These are phyloP conservation scores for Middelhovenomyces tepae DNA, from an alignment of 805 yeast genomes.

Conservation along the genomic window DNA sequence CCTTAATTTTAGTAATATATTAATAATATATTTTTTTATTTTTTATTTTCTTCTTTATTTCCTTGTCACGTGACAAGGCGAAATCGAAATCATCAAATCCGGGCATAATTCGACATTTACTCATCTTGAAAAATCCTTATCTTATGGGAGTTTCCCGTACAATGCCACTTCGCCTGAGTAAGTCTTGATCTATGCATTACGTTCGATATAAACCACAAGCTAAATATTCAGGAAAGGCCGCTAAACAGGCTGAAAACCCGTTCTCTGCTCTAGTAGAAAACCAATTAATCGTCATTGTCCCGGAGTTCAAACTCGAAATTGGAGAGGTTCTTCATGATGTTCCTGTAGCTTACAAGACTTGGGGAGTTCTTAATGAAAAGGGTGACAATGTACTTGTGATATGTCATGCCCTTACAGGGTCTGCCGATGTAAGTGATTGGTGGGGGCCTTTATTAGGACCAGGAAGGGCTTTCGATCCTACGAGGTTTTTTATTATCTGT, in stretches of 20 bases:
- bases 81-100: constrained; percentile 1
- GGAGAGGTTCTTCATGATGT: constrained; percentile 65
- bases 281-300: constrained; percentile 73
- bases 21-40: too few relatives aligned
- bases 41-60: too few relatives aligned
- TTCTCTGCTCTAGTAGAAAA: constrained; percentile 61
- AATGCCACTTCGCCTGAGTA: neutral
- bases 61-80: constrained; percentile 1
- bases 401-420: constrained; percentile 93
- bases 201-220: neutral
- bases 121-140: too few relatives aligned
- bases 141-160: neutral
- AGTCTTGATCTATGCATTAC: neutral
- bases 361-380: constrained; percentile 74
- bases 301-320: constrained; percentile 67
- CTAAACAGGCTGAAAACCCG: constrained; percentile 41
- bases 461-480: constrained; percentile 82
- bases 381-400: constrained; percentile 79
- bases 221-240: constrained; percentile 5
- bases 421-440: constrained; percentile 94
- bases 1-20: too few relatives aligned
- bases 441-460: constrained; percentile 95
- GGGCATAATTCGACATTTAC: constrained; percentile 2
- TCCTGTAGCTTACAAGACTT: constrained; percentile 91
- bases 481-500: constrained; percentile 77